Evolutionary conservation across 768 basidiomycete species (phyloP).

Genomic region (Gloeophyllum trabeum): DNA sequence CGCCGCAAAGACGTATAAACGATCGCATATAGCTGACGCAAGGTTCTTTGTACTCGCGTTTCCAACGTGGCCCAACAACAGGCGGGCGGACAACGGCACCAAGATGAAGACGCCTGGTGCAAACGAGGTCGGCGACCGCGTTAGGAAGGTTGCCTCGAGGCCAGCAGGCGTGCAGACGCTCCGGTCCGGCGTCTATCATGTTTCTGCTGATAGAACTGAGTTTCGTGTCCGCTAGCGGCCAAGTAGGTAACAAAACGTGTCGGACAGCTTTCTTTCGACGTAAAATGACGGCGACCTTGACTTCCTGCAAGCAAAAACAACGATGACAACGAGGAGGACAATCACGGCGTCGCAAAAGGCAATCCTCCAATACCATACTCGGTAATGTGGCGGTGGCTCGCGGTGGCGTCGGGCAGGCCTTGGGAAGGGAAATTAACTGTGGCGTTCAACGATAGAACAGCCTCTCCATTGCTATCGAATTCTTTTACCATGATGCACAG

Average conservation of each 20-base stretch:
- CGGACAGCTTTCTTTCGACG: no score
- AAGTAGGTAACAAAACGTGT: no score
- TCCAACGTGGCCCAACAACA: background rate
- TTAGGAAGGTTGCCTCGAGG: background rate
- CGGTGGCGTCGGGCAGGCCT: no score
- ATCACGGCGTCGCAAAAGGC: background rate
- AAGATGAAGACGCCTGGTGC: no score
- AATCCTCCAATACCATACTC: no score
- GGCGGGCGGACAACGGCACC: background rate
- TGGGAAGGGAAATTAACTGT: no score
- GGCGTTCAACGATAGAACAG: no score
- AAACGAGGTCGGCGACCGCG: background rate
- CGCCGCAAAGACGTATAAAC: no score
- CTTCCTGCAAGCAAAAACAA: background rate
- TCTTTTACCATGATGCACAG: no score
- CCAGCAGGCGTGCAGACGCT: background rate
- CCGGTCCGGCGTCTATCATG: background rate
- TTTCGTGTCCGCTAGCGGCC: background rate
- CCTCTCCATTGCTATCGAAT: no score
- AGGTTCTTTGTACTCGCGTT: background rate
- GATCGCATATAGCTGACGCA: background rate
- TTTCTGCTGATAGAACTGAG: background rate
- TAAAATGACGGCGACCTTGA: no score
- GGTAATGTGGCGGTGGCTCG: no score
- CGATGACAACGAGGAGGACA: background rate